A percentile compares a stretch with the other conserved stretches of the same genome.
Evolutionary conservation across 352 stramenopile genomes (phyloP).

Genomic region (Phytophthora ohioensis): DNA sequence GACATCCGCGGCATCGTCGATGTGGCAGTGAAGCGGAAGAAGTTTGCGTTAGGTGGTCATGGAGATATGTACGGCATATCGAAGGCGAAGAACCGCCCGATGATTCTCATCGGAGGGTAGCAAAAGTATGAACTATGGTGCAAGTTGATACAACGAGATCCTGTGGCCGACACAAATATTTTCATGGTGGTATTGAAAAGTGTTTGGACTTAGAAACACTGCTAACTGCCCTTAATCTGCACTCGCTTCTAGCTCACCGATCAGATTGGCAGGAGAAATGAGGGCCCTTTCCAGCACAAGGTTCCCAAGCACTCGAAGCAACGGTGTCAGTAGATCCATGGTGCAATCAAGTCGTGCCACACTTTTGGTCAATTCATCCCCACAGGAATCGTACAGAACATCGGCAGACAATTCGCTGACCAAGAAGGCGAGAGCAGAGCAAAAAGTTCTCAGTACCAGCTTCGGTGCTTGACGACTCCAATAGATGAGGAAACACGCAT

Average conservation of each 20-base stretch:
- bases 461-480: not conserved
- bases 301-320: conserved; percentile 26
- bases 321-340: conserved; percentile 16
- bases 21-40: conserved; percentile 93
- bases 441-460: not conserved
- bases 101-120: conserved; percentile 98
- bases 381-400: conserved; percentile 23
- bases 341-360: conserved; percentile 16
- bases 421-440: conserved; percentile 14
- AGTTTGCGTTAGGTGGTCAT: conserved; percentile 95
- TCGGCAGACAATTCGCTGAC: conserved; percentile 11
- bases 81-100: conserved; percentile 94
- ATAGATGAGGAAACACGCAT: conserved; percentile 25
- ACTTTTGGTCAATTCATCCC: conserved; percentile 6
- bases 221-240: not conserved
- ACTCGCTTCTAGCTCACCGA: not conserved
- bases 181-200: no score
- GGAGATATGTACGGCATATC: conserved; percentile 94
- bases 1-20: conserved; percentile 92
- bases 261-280: conserved; percentile 12
- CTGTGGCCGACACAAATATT: no score
- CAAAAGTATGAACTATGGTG: not conserved
- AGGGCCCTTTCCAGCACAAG: conserved; percentile 29
- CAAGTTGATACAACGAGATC: no score
- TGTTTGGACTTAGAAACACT: not conserved